Conservation (phyloP, 352 stramenopile species). For the Globisporangium cylindrosporum region DNA sequence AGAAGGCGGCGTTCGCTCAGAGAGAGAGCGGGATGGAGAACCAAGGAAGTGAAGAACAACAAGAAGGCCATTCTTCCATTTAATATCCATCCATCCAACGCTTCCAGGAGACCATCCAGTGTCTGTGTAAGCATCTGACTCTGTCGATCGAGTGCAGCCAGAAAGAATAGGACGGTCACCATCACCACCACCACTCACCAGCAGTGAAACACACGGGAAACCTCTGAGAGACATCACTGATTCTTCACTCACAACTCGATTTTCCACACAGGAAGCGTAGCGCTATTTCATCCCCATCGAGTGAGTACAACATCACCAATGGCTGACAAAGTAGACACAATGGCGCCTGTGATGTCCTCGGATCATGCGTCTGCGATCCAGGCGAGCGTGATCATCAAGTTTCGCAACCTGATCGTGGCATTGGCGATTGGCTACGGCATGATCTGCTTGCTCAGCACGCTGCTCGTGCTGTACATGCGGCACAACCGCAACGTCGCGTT, state of each 20-base stretch:
- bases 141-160: neutral
- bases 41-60: conserved; percentile 1
- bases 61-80: conserved; percentile 4
- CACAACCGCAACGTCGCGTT: conserved; percentile 48
- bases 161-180: neutral
- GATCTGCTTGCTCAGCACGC: conserved; percentile 40
- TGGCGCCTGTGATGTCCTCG: neutral
- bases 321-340: neutral
- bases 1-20: neutral
- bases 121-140: neutral
- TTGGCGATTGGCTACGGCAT: conserved; percentile 39
- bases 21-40: neutral
- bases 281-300: neutral
- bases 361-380: conserved; percentile 2
- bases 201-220: neutral
- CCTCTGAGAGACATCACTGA: neutral
- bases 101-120: no score
- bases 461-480: conserved; percentile 53
- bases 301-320: no score
- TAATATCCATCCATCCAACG: conserved; percentile 4
- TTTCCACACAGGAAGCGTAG: neutral
- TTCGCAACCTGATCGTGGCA: conserved; percentile 30
- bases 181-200: neutral
- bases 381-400: conserved; percentile 13
- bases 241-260: neutral